These are phyloP conservation scores for Albophoma yamanashiensis DNA, from an alignment of 2,329 filamentous ascomycete genomes.

Conservation along the genomic window DNA sequence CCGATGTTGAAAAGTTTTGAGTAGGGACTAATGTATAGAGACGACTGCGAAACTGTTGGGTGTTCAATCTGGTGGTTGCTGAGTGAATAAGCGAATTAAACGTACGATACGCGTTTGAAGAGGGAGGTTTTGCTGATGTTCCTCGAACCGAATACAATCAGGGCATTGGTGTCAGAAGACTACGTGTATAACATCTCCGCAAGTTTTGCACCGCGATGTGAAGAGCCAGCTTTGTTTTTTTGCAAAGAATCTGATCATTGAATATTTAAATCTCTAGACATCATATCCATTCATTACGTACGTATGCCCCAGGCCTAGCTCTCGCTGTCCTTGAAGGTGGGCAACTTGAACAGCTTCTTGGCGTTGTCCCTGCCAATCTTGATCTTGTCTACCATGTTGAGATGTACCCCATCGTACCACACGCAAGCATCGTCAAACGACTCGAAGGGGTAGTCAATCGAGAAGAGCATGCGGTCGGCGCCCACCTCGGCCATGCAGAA, in stretches of 20 bases:
- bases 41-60: neutral
- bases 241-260: neutral
- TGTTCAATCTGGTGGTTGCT: neutral
- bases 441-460: conserved; percentile 43
- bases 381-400: conserved; percentile 21
- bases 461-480: conserved; percentile 39
- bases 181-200: neutral
- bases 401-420: conserved; percentile 27
- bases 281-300: neutral
- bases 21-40: neutral
- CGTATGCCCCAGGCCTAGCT: neutral
- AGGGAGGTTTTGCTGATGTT: neutral
- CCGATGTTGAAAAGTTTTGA: neutral
- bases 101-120: neutral
- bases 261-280: neutral
- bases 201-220: neutral
- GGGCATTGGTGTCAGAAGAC: neutral
- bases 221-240: neutral
- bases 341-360: conserved; percentile 28
- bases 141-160: neutral
- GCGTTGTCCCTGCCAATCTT: conserved; percentile 34
- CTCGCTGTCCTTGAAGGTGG: conserved; percentile 18
- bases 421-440: conserved; percentile 28
- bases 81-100: neutral
- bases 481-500: conserved; percentile 38